Evolutionary conservation across 768 basidiomycete species (phyloP).

Genomic region (Lentinula edodes): DNA sequence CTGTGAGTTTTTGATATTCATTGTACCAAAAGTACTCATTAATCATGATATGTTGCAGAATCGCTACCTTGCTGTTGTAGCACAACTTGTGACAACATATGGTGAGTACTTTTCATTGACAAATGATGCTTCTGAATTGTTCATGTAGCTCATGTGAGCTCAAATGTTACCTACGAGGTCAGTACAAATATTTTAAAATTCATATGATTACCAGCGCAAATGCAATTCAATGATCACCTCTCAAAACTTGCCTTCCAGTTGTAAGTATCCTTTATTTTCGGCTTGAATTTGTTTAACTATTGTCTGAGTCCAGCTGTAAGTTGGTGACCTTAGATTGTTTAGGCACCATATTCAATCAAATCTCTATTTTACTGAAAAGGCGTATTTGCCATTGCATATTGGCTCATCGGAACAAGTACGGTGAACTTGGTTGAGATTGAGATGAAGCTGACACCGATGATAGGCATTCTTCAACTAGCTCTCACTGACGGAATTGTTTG

Average conservation of each 20-base stretch:
- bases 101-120: background rate
- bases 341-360: background rate
- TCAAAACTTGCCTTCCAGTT: too few species aligned
- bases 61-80: background rate
- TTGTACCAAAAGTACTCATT: background rate
- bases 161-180: background rate
- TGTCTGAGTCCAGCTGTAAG: too few species aligned
- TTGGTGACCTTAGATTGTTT: too few species aligned
- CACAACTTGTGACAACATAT: constrained; percentile 1
- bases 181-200: background rate
- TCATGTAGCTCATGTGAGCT: background rate
- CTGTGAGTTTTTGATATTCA: background rate
- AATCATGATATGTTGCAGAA: background rate
- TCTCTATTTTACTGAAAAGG: background rate
- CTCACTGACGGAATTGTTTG: background rate
- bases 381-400: background rate
- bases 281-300: too few species aligned
- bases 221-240: too few species aligned
- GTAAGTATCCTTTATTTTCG: too few species aligned
- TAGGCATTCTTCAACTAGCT: background rate
- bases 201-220: too few species aligned
- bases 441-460: too few species aligned
- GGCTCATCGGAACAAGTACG: constrained; percentile 2
- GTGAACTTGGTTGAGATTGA: background rate
- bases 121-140: background rate